Conservation (phyloP, 257 asterid genomes). For the Buddleja alternifolia region DNA sequence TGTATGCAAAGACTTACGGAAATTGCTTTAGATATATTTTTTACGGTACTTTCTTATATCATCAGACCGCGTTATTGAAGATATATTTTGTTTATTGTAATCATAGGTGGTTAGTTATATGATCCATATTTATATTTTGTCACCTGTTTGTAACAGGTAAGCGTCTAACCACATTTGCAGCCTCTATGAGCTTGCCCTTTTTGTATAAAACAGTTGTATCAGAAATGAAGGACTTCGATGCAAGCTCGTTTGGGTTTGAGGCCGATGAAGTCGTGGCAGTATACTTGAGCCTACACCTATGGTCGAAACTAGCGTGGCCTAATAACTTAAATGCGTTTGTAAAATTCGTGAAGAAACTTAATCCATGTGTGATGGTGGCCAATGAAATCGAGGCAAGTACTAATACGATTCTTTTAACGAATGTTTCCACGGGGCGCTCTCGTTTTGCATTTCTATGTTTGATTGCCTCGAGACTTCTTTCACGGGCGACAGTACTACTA, state of each 20-base stretch:
- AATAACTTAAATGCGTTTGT: constrained; percentile 26
- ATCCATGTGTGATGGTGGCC: constrained; percentile 39
- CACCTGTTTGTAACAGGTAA: too few species aligned
- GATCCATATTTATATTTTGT: too few species aligned
- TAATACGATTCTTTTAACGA: constrained; percentile 29
- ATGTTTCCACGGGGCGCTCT: constrained; percentile 33
- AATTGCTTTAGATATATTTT: too few species aligned
- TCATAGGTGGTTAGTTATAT: too few species aligned
- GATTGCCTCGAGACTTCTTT: constrained; percentile 42
- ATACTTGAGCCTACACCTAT: constrained; percentile 30
- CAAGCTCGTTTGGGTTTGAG: constrained; percentile 31
- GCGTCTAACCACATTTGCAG: too few species aligned
- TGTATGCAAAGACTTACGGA: too few species aligned
- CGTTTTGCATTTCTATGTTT: constrained; percentile 21
- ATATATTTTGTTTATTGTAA: too few species aligned
- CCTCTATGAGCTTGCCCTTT: constrained; percentile 36
- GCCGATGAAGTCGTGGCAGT: constrained; percentile 37
- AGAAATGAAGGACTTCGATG: constrained; percentile 30
- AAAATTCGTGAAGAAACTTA: constrained; percentile 27
- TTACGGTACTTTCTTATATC: too few species aligned
- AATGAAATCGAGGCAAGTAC: constrained; percentile 40
- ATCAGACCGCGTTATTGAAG: too few species aligned
- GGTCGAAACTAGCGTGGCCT: constrained; percentile 34
- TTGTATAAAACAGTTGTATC: constrained; percentile 34
- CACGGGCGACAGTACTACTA: constrained; percentile 13